Evolutionary conservation across 495 filamentous ascomycete species (phyloP), one percentile per base, ranked within the genome.

Genomic region (Penicillium nucicola): DNA sequence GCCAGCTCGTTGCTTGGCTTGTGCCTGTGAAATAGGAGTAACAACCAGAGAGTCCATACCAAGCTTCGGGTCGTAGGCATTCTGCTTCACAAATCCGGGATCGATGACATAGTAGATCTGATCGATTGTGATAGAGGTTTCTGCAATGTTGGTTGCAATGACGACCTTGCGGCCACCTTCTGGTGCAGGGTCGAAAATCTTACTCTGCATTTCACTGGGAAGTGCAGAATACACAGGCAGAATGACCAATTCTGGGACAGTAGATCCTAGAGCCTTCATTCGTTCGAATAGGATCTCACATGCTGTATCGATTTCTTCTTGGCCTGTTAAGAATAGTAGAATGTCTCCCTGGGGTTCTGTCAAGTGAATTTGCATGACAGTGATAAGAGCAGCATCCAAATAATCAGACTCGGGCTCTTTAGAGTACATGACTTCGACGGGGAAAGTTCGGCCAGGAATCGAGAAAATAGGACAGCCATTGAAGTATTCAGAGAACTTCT

Each of bases 81-180:
- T 96, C 61, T 97, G 92, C 74, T 97, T 99, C 51, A 96, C 92
- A 59, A 97, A 97, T 3, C 93, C 93, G 6, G 93, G 92, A 62
- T 99, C 93, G 32, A 99, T 82, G 28, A 99, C 95, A 66, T 95
- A 99, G 73, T 95, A 95, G 53, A 99, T 95, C 34, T 89, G 85
- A 65, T 97, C 93, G 49, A 99, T 97, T 0, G 93, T 99, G 57
- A 99, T 92, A 13, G 89, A 95, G 0, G 93, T 99, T 62, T 99
- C 93, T 0, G 93, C 93, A 61, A 99, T 99, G 56, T 99, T 99
- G 14, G 93, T 99, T 2, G 93, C 95, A 65, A 99, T 96, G 42
- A 99, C 89, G 13, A 97, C 90, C 69, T 99, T 99, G 45, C 93
- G 79, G 37, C 83, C 87, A 31, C 93, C 93, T 14, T 85, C 80